phyloP scores from a whole-genome alignment of 2,329 filamentous ascomycete genomes.

The Colletotrichum sp. region DNA sequence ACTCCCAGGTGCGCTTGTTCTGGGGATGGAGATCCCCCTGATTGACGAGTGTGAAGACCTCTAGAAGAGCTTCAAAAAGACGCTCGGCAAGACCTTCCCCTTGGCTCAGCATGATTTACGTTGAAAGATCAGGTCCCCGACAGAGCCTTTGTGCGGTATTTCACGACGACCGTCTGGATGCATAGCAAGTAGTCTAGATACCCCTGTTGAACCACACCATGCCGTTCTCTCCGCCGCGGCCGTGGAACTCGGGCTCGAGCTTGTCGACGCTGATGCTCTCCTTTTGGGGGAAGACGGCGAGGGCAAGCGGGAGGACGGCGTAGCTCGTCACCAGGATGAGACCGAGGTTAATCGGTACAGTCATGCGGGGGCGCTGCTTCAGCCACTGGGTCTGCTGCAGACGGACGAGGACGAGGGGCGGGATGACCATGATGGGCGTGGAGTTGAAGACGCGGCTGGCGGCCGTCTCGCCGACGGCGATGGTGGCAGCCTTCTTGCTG shows the following conservation, averaged over 20 bases:
- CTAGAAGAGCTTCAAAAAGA: neutral
- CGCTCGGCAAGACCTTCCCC: neutral
- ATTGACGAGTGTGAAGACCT: neutral
- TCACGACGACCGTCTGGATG: neutral
- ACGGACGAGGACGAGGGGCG: slow-evolving; percentile 82
- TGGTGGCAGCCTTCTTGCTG: slow-evolving; percentile 83
- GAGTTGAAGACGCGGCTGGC: slow-evolving; percentile 91
- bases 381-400: slow-evolving; percentile 88
- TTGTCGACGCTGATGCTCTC: slow-evolving; percentile 78
- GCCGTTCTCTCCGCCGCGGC: slow-evolving; percentile 76
- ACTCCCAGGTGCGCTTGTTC: neutral
- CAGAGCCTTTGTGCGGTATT: neutral
- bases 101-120: neutral
- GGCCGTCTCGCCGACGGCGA: slow-evolving; percentile 93
- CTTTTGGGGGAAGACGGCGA: slow-evolving; percentile 91
- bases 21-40: neutral
- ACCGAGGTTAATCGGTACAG: slow-evolving; percentile 83
- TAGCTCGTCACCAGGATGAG: slow-evolving; percentile 88
- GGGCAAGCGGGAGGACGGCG: slow-evolving; percentile 85
- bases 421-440: slow-evolving; percentile 96
- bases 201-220: slow-evolving; percentile 97
- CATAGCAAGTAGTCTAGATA: slow-evolving; percentile 58
- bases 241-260: slow-evolving; percentile 87
- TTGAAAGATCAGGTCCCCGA: neutral
- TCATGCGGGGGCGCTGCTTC: slow-evolving; percentile 75